Percentiles rank a stretch among this genome's conserved stretches.
phyloP scores from a whole-genome alignment of 805 yeast genomes.

The Saccharomycopsis malanga region DNA sequence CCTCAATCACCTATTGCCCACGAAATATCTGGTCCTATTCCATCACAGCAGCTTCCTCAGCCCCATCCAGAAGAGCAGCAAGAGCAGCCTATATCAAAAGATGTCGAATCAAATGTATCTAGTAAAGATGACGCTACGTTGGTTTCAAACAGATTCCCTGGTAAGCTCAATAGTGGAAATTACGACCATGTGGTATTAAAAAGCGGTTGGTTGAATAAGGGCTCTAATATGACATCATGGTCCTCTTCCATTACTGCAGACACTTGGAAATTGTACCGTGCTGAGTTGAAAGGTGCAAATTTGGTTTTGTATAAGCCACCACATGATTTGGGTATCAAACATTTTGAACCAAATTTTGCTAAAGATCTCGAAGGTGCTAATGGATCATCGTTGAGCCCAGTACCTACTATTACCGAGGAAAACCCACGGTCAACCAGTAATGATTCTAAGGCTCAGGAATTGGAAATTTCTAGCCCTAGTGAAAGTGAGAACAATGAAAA shows the following conservation, averaged over 20 bases:
- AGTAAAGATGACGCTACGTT: not conserved
- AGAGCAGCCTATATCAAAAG: not conserved
- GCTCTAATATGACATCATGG: constrained; percentile 28
- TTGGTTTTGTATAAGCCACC: constrained; percentile 57
- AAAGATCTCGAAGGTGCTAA: constrained; percentile 14
- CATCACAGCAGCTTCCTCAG: not conserved
- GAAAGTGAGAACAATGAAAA: not conserved
- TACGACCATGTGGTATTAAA: constrained; percentile 38
- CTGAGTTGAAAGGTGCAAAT: constrained; percentile 63
- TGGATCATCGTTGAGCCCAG: constrained; percentile 8
- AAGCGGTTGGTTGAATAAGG: constrained; percentile 55
- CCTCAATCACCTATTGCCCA: too few relatives aligned
- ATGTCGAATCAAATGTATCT: too few relatives aligned
- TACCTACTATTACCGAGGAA: constrained; percentile 7
- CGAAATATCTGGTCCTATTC: not conserved
- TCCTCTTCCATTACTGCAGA: constrained; percentile 16
- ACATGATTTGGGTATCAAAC: constrained; percentile 38
- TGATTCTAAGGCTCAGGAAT: not conserved
- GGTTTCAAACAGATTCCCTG: not conserved
- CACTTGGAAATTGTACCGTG: constrained; percentile 45
- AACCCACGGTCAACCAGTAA: constrained; percentile 1
- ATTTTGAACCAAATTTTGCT: constrained; percentile 24
- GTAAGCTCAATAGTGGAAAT: constrained; percentile 24
- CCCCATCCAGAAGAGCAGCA: not conserved
- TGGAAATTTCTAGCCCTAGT: not conserved